Base-by-base conservation (phyloP, 495 filamentous ascomycete genomes). In the Penicillium samsonianum region DNA sequence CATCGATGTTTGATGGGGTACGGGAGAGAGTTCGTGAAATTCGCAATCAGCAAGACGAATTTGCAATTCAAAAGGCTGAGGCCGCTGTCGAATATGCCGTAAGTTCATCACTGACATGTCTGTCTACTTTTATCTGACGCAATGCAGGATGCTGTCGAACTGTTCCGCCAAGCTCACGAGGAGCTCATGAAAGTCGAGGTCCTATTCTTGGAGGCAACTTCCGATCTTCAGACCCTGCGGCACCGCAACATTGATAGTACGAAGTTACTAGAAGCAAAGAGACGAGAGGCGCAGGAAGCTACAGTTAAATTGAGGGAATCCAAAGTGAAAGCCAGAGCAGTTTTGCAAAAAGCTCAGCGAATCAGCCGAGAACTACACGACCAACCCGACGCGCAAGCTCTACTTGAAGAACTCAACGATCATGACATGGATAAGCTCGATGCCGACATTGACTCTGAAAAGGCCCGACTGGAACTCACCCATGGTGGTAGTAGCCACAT, bases 401-500 rank as follows among this genome's bases (percentile, higher is more conserved):
- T 77, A 48, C 54, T 80, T 23, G 25, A 57, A 12, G 54, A 50
- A 64, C 37, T 85, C 38, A 59, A 61, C 25, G 60, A 81, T 30
- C 76, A 82, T 56, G 78, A 78, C 1, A 60, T 81, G 2, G 89
- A 90, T 55, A 80, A 87, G 9, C 72, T 96, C 10, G 83, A 92
- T 23, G 74, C 78, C 2, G 88, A 94, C 19, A 90, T 97, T 59
- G 81, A 84, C 35, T 85, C 88, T 3, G 86, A 90, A 70, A 76
- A 82, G 59, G 85, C 87, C 11, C 86, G 88, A 43, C 81, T 98
- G 8, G 85, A 90, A 31, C 79, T 93, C 26, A 87, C 93, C 26
- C 86, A 93, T 51, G 91, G 87, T 38, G 88, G 87, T 40, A 90
- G 92, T 60, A 87, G 84, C 10, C 79, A 84, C 37, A 81, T 90